Evolutionary conservation across 2,329 filamentous ascomycete genomes (phyloP).

Genomic region (Monilinia aucupariae): DNA sequence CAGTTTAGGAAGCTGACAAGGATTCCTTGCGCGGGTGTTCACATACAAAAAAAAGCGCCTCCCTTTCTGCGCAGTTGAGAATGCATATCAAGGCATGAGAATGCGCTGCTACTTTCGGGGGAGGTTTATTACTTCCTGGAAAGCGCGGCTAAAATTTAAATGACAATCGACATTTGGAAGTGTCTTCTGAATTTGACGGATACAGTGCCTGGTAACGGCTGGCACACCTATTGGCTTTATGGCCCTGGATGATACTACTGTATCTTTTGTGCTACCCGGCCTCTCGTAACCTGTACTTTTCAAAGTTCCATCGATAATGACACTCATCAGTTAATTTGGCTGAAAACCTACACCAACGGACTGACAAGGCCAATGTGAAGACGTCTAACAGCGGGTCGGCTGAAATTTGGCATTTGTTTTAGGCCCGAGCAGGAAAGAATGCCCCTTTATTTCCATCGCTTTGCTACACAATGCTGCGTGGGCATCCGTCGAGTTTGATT

Average conservation of each 20-base stretch:
- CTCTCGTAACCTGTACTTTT: neutral
- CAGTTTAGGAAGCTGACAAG: neutral
- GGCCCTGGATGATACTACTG: neutral
- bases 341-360: no score
- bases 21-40: constrained; percentile 1
- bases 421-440: no score
- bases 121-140: neutral
- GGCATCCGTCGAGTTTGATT: neutral
- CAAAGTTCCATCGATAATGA: neutral
- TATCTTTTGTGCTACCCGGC: neutral
- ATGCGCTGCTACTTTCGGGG: neutral
- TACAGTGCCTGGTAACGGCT: neutral
- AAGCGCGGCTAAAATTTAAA: constrained; percentile 7
- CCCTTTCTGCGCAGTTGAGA: constrained; percentile 4
- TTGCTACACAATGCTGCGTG: neutral
- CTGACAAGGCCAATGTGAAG: no score
- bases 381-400: no score
- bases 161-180: neutral
- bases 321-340: neutral
- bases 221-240: neutral
- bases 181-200: neutral
- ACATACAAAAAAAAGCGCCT: neutral
- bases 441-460: neutral
- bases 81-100: neutral
- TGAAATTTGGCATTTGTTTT: no score